Evolutionary conservation across 192 early-diverging fungal genomes (phyloP).

Genomic region (Linnemannia elongata): DNA sequence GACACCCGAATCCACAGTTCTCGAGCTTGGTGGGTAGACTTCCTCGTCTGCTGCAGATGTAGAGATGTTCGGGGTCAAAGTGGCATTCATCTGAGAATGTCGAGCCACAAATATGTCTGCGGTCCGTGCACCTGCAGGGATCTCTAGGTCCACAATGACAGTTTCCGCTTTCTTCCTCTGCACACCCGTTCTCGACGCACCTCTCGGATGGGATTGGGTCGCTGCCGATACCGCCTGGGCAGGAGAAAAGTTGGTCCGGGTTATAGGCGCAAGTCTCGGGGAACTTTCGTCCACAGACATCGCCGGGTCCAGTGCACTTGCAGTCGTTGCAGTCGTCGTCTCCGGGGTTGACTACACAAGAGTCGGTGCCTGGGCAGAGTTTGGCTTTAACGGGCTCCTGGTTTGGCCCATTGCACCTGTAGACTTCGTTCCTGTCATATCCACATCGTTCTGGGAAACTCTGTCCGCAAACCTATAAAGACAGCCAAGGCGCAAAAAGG

Average conservation of each 20-base stretch:
- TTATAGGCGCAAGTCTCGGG: not conserved
- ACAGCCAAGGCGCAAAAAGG: not conserved
- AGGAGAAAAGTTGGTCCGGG: not conserved
- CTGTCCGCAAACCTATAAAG: not conserved
- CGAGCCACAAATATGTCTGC: not conserved
- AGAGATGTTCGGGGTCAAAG: not conserved
- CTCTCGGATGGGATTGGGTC: not conserved
- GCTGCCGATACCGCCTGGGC: not conserved
- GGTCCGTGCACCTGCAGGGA: not conserved
- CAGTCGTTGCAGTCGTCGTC: not conserved
- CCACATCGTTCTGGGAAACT: not conserved
- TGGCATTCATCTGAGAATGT: not conserved
- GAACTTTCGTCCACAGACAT: not conserved
- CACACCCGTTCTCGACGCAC: not conserved
- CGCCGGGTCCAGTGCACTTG: not conserved
- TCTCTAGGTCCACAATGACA: not conserved
- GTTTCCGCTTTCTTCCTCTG: not conserved
- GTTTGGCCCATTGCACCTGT: not conserved
- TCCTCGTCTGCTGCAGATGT: not conserved
- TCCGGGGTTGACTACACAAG: not conserved
- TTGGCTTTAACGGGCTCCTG: not conserved
- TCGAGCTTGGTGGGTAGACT: not conserved
- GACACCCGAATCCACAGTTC: not conserved
- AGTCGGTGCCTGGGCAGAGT: not conserved
- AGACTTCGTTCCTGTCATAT: not conserved